Base-by-base conservation (phyloP, 805 yeast genomes). In the Wickerhamiella occidentalis region DNA sequence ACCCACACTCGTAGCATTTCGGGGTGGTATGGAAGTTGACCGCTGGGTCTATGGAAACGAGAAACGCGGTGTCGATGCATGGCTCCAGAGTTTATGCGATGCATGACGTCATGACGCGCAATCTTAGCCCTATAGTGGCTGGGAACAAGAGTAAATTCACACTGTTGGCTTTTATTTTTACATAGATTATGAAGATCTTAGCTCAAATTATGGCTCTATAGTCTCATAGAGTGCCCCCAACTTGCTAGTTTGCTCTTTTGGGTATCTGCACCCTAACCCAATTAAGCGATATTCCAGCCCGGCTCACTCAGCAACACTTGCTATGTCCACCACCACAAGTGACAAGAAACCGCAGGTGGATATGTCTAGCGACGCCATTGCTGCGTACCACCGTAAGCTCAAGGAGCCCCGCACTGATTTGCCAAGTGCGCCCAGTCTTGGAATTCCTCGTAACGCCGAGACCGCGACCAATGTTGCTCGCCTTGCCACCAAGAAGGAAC, bases 1-100 rank as follows among this genome's bases (percentile, higher is more conserved):
- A 3, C 95, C 95, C 2, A 73, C 81, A 0, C 65, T 85, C 2
- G 79, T 85, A 1, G 77, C 81, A 7, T 70, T 85, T 45, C 68
- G 75, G 52, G 82, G 82, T 49, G 86, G 83, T 47, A 66, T 80
- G 55, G 81, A 81, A 1, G 66, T 64, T 12, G 73, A 69, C 36
- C 57, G 64, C 26, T 75, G 68, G 52, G 54, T 46, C 8, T 12
- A 25, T 33, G 30, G 30, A 33, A 13, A 25, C 15, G 33, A 23
- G 28, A 23, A 33, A 15, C 11, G 25, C 11, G 41, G 35, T 25
- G 21, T 45, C 12, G 47, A 45, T 45, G 47, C 47, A 45, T 45
- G 47, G 47, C 35, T 45, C 40, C 35, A 45, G 29, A 35, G 47
- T 37, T 33, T 45, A 45, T 45, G 47, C 47, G 29, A 35, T 13